Base-by-base conservation (phyloP, 768 basidiomycete genomes). In the Amanita inopinata region DNA sequence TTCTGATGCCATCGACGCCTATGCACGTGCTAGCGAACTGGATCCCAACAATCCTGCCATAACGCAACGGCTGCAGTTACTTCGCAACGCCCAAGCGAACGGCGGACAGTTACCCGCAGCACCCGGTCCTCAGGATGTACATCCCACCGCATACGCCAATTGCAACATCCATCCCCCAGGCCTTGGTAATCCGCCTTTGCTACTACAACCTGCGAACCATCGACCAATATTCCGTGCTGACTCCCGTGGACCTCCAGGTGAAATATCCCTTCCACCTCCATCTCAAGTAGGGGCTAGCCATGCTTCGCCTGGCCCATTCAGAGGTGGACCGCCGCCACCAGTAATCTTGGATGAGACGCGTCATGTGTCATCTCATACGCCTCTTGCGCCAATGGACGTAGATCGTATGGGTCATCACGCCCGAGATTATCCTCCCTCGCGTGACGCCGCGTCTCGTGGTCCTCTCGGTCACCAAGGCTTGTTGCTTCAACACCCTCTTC, bases 1-100 rank as follows among this genome's bases (percentile, higher is more conserved):
- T 57, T 85, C 85, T 27, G 96, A 99, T 59, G 96, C 96, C 22
- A 97, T 98, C 57, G 94, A 99, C 52, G 96, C 96, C 1, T 99
- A 99, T 56, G 88, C 89, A 8, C 78, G 94, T 25, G 96, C 94
- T 0, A 81, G 82, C 45, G 93, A 98, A 59, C 80, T 98, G 34
- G 96, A 98, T 57, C 90, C 93, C 0, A 63, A 61, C 45, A 98
- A 98, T 55, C 63, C 67, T 32, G 76, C 82, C 20, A 93, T 98
- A 60, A 78, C 83, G 20, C 80, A 85, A 48, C 76, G 93, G 1
- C 63, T 97, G 12, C 70, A 76, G 52, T 61, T 96, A 6, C 61
- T 97, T 45, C 82, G 79, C 64, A 83, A 74, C 43, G 89, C 85
- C 0, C 87, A 94, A 57, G 69, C 70, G 3, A 74, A 82, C 2